Evolutionary conservation across 2,329 filamentous ascomycete species (phyloP).

Genomic region (Neonectria faginata): DNA sequence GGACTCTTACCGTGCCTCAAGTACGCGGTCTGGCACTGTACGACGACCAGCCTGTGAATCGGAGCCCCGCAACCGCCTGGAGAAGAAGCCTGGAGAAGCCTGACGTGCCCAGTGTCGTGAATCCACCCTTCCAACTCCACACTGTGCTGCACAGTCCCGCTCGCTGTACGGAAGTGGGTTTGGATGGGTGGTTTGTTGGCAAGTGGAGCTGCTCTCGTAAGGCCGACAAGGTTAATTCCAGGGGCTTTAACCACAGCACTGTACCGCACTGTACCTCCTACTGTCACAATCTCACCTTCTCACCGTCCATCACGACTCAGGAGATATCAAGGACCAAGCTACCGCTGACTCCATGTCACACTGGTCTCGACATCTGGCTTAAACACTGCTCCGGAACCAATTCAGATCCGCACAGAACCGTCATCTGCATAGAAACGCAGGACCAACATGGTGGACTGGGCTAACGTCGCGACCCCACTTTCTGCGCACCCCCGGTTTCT

Average conservation of each 20-base stretch:
- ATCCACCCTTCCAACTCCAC: not conserved
- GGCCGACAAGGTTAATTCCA: not conserved
- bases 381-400: not conserved
- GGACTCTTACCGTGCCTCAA: not conserved
- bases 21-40: not conserved
- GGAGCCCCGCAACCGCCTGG: not conserved
- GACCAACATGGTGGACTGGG: not conserved
- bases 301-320: not conserved
- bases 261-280: not conserved
- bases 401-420: not conserved
- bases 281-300: not conserved
- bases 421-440: not conserved
- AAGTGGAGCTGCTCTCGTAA: not conserved
- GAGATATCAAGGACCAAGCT: not conserved
- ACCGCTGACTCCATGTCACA: not conserved
- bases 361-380: not conserved
- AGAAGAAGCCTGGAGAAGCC: not conserved
- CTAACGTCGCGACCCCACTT: not conserved
- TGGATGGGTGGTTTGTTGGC: not conserved
- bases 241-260: not conserved
- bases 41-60: not conserved
- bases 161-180: not conserved
- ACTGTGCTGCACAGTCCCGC: constrained; percentile 10
- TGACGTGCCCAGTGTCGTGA: not conserved
- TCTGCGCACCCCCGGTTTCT: too few species aligned